Evolutionary conservation across 2,329 filamentous ascomycete genomes (phyloP).

Genomic region (Fusarium paranaense): DNA sequence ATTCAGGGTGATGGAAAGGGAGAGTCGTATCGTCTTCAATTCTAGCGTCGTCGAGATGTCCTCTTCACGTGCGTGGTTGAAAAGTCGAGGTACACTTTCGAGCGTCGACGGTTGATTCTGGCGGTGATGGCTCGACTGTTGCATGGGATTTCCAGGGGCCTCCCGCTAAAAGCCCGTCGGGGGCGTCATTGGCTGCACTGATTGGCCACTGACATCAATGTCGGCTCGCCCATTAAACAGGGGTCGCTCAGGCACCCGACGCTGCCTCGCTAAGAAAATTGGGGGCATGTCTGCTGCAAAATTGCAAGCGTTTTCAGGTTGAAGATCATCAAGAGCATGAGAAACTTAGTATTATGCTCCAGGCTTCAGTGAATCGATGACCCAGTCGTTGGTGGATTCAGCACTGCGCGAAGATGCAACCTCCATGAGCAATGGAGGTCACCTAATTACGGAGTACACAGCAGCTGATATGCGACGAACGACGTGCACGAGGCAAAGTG

Average conservation of each 20-base stretch:
- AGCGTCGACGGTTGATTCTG: slow-evolving; percentile 1
- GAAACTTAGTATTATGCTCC: too few relatives aligned
- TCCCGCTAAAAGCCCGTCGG: slow-evolving; percentile 12
- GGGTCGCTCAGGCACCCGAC: background rate
- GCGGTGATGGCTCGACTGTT: slow-evolving; percentile 13
- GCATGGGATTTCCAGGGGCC: slow-evolving; percentile 23
- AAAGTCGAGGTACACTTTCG: background rate
- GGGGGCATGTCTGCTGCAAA: background rate
- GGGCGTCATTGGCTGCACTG: slow-evolving; percentile 19
- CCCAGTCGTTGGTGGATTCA: background rate
- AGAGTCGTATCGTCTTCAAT: background rate
- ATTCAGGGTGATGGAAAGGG: background rate
- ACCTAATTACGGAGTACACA: background rate
- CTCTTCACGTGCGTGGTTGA: slow-evolving; percentile 2
- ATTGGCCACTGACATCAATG: background rate
- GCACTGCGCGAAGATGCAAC: background rate
- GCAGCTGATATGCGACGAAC: background rate
- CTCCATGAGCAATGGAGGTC: too few relatives aligned
- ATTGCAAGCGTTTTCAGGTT: background rate
- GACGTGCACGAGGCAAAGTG: background rate
- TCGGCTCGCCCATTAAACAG: slow-evolving; percentile 14
- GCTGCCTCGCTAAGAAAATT: background rate
- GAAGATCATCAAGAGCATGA: background rate
- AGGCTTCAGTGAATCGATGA: background rate
- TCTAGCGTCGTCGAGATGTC: background rate